Evolutionary conservation across 2,329 filamentous ascomycete genomes (phyloP).

Genomic region (Stromatinia cepivora): DNA sequence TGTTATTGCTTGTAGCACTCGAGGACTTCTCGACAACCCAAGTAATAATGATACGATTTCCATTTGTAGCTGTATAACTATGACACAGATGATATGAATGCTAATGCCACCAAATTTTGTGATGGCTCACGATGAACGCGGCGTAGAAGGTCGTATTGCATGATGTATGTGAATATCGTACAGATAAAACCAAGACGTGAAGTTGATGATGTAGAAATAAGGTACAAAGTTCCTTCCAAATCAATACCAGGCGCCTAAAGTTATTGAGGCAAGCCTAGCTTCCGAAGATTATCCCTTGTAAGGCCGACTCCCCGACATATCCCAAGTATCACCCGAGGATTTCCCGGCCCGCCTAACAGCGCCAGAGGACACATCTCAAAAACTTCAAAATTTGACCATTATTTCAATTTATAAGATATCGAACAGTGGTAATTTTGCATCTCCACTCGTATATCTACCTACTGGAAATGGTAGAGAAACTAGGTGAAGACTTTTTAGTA

Average conservation of each 20-base stretch:
- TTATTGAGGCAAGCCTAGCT: neutral
- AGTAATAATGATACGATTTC: neutral
- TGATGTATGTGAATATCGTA: neutral
- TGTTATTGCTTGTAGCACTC: neutral
- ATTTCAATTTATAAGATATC: too few relatives aligned
- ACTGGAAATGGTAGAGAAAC: too few relatives aligned
- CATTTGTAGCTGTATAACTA: neutral
- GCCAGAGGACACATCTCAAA: too few relatives aligned
- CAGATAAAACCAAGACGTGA: neutral
- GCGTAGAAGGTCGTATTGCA: neutral
- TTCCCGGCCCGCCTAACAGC: too few relatives aligned
- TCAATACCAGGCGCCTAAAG: neutral
- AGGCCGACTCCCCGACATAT: too few relatives aligned
- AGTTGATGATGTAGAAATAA: neutral
- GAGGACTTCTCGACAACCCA: neutral
- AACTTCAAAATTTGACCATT: too few relatives aligned
- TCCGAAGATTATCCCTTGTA: neutral
- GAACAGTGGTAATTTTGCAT: too few relatives aligned
- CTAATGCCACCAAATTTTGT: neutral
- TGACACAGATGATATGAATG: neutral
- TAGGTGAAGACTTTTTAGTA: too few relatives aligned
- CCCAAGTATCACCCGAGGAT: too few relatives aligned
- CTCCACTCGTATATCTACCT: too few relatives aligned
- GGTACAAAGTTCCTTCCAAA: neutral
- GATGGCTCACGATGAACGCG: neutral